Base-by-base conservation (phyloP, 768 basidiomycete genomes). In the Pulveroboletus sp. region DNA sequence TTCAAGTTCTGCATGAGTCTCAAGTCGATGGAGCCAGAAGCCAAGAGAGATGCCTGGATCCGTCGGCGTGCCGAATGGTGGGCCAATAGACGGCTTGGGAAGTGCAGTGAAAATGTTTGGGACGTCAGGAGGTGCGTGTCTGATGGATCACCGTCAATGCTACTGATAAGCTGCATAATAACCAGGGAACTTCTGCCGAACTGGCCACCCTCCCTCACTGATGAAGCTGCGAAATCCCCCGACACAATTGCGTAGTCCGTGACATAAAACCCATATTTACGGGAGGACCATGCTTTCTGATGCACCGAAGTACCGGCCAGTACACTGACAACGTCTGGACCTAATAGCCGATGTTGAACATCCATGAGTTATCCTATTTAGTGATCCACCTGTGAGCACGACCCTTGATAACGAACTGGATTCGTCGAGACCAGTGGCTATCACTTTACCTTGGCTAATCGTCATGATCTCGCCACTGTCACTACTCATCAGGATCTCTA, bases 101-200 rank as follows among this genome's bases (percentile, higher is more conserved):
- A 81, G 66, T 93, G 91, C 69, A 94, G 92, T 58, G 95, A 98
- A 71, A 92, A 94, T 64, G 82, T 99, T 2, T 99, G 95, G 95
- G 84, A 90, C 51, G 74, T 89, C 26, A 73, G 94, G 69, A 79
- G 73, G 94, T 95, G 66, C 62, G 86, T 75, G 15, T 30, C 43
- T 32, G n/a, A 41, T n/a, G 14, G 17, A 32, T 28, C 39, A 30
- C 26, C 17, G 15, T 28, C 30, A 36, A 40, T 27, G 14, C n/a
- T 36, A 26, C 46, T 55, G 28, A 53, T 53, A 49, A 26, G 6
- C 15, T 38, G 31, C 37, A 33, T 32, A 33, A 49, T 27, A 5
- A 38, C 27, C 37, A 67, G 65, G 37, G 60, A 64, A 48, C 49
- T 56, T 1, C 49, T 63, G 21, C 43, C 56, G 31, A 57, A 67